phyloP scores from a whole-genome alignment of 768 basidiomycete genomes.

The Calocybe cyanea region DNA sequence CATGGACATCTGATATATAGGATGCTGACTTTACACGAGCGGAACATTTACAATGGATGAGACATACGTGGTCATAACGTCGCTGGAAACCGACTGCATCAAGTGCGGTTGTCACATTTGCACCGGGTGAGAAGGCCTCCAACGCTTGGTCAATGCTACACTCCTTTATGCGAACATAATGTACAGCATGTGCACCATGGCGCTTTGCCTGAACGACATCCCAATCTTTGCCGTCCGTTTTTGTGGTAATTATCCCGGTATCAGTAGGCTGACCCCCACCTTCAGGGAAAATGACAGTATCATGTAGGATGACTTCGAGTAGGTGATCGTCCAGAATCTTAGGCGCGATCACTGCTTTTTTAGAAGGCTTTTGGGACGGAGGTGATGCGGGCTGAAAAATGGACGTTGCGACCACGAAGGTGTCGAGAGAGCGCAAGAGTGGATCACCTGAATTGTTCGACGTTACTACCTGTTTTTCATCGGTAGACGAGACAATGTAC shows the following conservation, averaged over 20 bases:
- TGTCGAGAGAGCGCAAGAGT: slow-evolving; percentile 54
- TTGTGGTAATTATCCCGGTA: slow-evolving; percentile 52
- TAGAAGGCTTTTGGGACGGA: slow-evolving; percentile 44
- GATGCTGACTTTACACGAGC: background rate
- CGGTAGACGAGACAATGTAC: slow-evolving; percentile 30
- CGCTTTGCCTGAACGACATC: slow-evolving; percentile 64
- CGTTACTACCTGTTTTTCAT: slow-evolving; percentile 5
- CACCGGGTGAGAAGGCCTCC: slow-evolving; percentile 47
- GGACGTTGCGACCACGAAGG: slow-evolving; percentile 49
- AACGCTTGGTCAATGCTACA: slow-evolving; percentile 39
- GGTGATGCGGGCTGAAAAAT: slow-evolving; percentile 40
- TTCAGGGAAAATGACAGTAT: slow-evolving; percentile 80
- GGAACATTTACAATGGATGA: background rate
- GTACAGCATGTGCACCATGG: slow-evolving; percentile 70
- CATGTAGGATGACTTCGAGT: slow-evolving; percentile 66
- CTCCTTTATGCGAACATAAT: slow-evolving; percentile 52
- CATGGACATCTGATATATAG: slow-evolving; percentile 62
- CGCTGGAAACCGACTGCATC: slow-evolving; percentile 58
- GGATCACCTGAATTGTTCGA: slow-evolving; percentile 55
- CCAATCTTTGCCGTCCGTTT: slow-evolving; percentile 43
- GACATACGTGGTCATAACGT: slow-evolving; percentile 69
- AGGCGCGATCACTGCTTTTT: slow-evolving; percentile 52
- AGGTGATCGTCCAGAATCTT: slow-evolving; percentile 41
- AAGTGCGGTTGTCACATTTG: slow-evolving; percentile 47
- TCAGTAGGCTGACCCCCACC: slow-evolving; percentile 82